Base-by-base conservation (phyloP, 2,329 filamentous ascomycete species). In the Colletotrichum navitas region DNA sequence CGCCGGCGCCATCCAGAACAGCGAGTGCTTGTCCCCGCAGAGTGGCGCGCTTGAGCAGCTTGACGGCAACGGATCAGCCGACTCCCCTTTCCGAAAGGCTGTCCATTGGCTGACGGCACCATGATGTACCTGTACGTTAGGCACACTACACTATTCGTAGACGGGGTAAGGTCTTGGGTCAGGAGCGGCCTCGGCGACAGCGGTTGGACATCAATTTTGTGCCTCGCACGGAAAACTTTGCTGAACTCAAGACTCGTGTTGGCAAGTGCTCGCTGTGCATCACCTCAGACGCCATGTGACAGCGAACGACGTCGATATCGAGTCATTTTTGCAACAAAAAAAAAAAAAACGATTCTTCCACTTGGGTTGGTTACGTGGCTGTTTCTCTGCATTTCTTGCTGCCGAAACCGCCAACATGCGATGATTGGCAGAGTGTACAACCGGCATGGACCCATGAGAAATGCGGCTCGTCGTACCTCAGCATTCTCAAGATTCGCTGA, bases 381-480 rank as follows among this genome's bases (percentile, higher is more conserved):
- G 14, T 29, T 55, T 55, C 29, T 26, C 60, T 43, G 21, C 21
- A 24, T 32, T 24, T 56, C 41, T 51, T 36, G 14, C 41, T 32
- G 24, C 55, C 47, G 59, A 45, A 49, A 34, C 29, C 32, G 12
- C 18, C 26, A 47, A 16, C 18, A 32, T 3, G 16, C 7, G 26
- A 24, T 26, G 12, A 47, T 16, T n/a, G 24, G 18, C 29, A 39
- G 11, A 45, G 7, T 32, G 56, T 14, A 41, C 10, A n/a, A n/a
- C 45, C 41, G 56, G 43, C 62, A 66, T 54, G 45, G 34, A 14
- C 45, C 36, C 29, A 47, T 45, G 32, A 52, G 39, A 29, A 60
- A 54, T 62, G 68, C 67, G 68, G 64, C 58, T 68, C 60, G 21
- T 32, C 24, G 49, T 26, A 26, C 24, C 18, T n/a, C 43, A 21